phyloP scores from a whole-genome alignment of 345 rosid genomes.

The Zanthoxylum bungeanum region DNA sequence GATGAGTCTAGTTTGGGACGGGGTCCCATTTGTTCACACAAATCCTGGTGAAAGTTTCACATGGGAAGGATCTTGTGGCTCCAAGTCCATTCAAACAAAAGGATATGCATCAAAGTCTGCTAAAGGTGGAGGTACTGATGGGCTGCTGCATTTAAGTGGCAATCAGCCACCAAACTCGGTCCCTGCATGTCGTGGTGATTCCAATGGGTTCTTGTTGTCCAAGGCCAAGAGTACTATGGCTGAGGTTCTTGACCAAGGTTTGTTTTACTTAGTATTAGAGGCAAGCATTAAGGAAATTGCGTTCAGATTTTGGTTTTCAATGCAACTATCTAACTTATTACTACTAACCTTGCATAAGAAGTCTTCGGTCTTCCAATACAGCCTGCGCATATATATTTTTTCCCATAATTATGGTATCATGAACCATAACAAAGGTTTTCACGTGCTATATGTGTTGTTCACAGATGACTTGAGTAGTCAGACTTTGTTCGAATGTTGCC shows the following conservation, averaged over 20 bases:
- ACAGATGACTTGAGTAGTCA: neutral
- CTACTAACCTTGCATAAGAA: neutral
- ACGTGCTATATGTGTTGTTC: neutral
- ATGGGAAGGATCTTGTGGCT: slow-evolving; percentile 43
- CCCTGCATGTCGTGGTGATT: slow-evolving; percentile 26
- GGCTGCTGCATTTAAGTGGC: slow-evolving; percentile 33
- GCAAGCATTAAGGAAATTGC: neutral
- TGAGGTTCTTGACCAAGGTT: slow-evolving; percentile 51
- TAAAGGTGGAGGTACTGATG: slow-evolving; percentile 43
- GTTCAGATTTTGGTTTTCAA: neutral
- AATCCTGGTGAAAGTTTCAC: slow-evolving; percentile 35
- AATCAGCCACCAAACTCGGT: slow-evolving; percentile 30
- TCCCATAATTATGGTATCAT: neutral
- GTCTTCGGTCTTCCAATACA: neutral
- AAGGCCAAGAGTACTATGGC: slow-evolving; percentile 33
- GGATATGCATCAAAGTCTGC: slow-evolving; percentile 34
- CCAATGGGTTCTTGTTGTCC: slow-evolving; percentile 39
- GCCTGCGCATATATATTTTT: neutral
- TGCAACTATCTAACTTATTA: neutral
- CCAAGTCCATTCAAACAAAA: slow-evolving; percentile 49
- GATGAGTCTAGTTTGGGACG: slow-evolving; percentile 50
- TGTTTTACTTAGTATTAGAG: slow-evolving; percentile 15
- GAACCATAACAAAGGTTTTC: neutral
- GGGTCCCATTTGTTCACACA: slow-evolving; percentile 41
- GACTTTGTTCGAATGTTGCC: neutral